Percentiles rank a stretch among this genome's conserved stretches.
These are phyloP conservation scores for Leucocoprinus leucothites DNA, from an alignment of 768 basidiomycete genomes.

Conservation along the genomic window DNA sequence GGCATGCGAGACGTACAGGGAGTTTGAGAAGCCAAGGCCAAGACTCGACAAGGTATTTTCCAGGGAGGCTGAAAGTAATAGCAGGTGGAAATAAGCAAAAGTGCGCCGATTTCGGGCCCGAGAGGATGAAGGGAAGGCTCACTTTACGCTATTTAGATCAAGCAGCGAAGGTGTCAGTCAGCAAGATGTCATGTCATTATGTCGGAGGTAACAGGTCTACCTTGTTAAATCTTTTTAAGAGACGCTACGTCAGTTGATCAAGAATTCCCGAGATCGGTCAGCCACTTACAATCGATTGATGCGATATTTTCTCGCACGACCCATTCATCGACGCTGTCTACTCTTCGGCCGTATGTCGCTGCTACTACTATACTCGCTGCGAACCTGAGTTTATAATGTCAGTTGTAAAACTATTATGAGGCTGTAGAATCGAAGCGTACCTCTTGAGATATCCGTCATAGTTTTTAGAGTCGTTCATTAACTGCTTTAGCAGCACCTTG, in stretches of 20 bases:
- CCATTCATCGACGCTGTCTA: conserved; percentile 44
- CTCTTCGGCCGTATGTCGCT: conserved; percentile 26
- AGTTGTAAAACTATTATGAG: neutral
- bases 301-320: conserved; percentile 44
- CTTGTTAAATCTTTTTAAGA: conserved; percentile 3
- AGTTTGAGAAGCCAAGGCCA: conserved; percentile 12
- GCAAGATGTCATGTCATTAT: neutral
- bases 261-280: neutral
- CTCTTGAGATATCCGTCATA: conserved; percentile 41
- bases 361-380: conserved; percentile 33
- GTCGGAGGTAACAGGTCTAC: neutral
- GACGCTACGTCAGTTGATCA: neutral
- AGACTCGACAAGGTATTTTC: conserved; percentile 11
- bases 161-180: neutral
- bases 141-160: conserved; percentile 4
- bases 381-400: conserved; percentile 23
- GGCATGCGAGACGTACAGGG: conserved; percentile 7
- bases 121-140: neutral
- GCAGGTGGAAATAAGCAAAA: neutral
- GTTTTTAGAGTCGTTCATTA: conserved; percentile 33
- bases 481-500: conserved; percentile 37
- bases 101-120: too few species aligned
- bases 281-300: conserved; percentile 37
- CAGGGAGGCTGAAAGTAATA: conserved; percentile 8
- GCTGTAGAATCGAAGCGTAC: conserved; percentile 15